Evolutionary conservation across 2,329 filamentous ascomycete genomes (phyloP), one percentile per base, ranked within the genome.

Genomic region (Fusarium sp.): DNA sequence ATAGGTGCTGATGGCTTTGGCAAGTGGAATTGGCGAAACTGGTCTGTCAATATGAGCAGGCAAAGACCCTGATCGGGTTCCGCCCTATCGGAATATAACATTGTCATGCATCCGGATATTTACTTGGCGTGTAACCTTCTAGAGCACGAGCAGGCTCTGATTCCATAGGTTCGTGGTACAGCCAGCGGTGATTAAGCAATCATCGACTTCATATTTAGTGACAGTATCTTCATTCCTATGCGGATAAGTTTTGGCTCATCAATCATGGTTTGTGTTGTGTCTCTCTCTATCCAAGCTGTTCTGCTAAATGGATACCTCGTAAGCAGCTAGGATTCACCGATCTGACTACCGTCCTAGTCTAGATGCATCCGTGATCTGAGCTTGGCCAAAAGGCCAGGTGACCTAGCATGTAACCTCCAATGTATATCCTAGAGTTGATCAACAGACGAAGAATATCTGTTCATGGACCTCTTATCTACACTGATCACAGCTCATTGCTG

Each of bases 71-170:
- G 31, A 18, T 16, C 7, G 18, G 10, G 6, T 54, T 27, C 62
- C 61, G 53, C 51, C 46, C 33, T 66, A 58, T 14, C 25, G 38
- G 33, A 46, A 27, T 55, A 33, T 55, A 16, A 44, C 20, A n/a
- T 44, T 14, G 20, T 14, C 10, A 33, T 23, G 25, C n/a, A 23
- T 53, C 29, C 27, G 49, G 31, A 31, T 13, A 18, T 38, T 18
- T 38, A 13, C 34, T 44, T 23, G 23, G 23, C 44, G 36, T 40
- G 62, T 51, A 57, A 62, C 62, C 8, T 57, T 23, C n/a, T 10
- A 46, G 49, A 61, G 49, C n/a, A 11, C 23, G 18, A 34, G 7
- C 18, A 53, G 4, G 31, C 8, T 53, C 11, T 18, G 4, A n/a
- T 34, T n/a, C 8, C 13, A n/a, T 34, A 23, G 31, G 16, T 23